Evolutionary conservation across 2,329 filamentous ascomycete genomes (phyloP), one percentile per base, ranked within the genome.

Genomic region (Dryadomyces sulphureus): DNA sequence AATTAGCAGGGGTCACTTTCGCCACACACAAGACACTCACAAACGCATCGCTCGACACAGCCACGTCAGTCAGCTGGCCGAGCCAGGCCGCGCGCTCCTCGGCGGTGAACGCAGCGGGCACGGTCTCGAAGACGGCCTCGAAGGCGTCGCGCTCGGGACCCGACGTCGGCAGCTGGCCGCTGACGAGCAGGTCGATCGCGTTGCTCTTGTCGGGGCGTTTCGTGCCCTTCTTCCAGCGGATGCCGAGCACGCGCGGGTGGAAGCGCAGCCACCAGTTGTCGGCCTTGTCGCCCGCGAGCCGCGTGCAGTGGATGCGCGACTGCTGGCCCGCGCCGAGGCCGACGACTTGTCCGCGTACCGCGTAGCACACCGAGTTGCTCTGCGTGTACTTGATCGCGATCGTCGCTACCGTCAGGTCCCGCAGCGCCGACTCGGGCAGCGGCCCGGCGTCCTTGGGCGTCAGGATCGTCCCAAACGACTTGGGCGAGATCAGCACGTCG

Each of bases 221-320:
- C 60, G 84, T 87, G 57, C 92, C 90, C 70, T 92, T 90, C 76
- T 94, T 95, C 86, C 88, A 98, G 70, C 90, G 85, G 62, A 98
- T 82, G 59, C 70, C 73, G 43, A 96, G 74, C 12, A 92, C 85
- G 45, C 86, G 82, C 55, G 86, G 81, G 70, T 95, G 85, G 79
- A 96, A 96, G 58, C 92, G 84, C 73, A 98, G 84, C 92, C 90
- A 98, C 90, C 90, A 96, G 73, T 94, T 95, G 66, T 98, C 92
- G 42, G 89, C 87, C 74, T 98, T 98, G 72, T 96, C 90, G 50
- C 92, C 92, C 11, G 92, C 92, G 44, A 98, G 78, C 54, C 92
- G 83, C 38, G 92, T 98, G 77, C 92, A 98, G 75, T 98, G 92
- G 56, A 98, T 98, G 55, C 92, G 84, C 51, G 86, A 94, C 69